phyloP scores from a whole-genome alignment of 805 yeast genomes.

The Priceomyces carsonii region DNA sequence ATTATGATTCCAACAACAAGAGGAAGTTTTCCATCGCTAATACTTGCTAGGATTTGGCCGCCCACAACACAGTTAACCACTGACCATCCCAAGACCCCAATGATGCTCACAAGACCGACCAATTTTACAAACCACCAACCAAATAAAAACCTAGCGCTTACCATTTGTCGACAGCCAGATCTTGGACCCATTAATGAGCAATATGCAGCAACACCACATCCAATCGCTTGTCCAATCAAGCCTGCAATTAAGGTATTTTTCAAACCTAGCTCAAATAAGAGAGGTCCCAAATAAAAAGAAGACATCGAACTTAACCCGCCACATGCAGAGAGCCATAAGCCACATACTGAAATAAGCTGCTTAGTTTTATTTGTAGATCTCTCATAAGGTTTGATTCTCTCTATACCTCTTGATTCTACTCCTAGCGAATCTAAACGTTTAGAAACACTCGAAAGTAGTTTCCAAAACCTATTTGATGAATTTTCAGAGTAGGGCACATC shows the following conservation, averaged over 20 bases:
- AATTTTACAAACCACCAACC: slow-evolving; percentile 86
- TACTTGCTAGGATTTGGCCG: slow-evolving; percentile 73
- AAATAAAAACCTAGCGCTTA: slow-evolving; percentile 72
- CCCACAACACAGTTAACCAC: slow-evolving; percentile 87
- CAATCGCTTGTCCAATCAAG: slow-evolving; percentile 60
- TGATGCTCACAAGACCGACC: slow-evolving; percentile 66
- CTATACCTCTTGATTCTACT: slow-evolving; percentile 80
- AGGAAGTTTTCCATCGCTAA: slow-evolving; percentile 67
- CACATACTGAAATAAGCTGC: slow-evolving; percentile 50
- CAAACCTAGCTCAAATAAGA: slow-evolving; percentile 68
- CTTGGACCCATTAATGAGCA: slow-evolving; percentile 88
- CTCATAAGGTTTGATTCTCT: slow-evolving; percentile 68
- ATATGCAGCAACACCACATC: slow-evolving; percentile 78
- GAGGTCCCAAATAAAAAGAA: slow-evolving; percentile 73
- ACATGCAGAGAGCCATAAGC: slow-evolving; percentile 83
- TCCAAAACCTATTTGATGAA: slow-evolving; percentile 1
- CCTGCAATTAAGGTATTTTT: slow-evolving; percentile 65
- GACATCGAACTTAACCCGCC: slow-evolving; percentile 92
- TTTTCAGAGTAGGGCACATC: background rate
- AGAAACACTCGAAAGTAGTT: slow-evolving; percentile 9
- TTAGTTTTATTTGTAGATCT: slow-evolving; percentile 42
- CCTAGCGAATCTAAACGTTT: slow-evolving; percentile 49
- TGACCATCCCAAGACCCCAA: slow-evolving; percentile 92
- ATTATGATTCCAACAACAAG: slow-evolving; percentile 74
- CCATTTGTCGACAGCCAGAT: slow-evolving; percentile 89